phyloP scores from a whole-genome alignment of 805 yeast species.

The Candida odintsovae region DNA sequence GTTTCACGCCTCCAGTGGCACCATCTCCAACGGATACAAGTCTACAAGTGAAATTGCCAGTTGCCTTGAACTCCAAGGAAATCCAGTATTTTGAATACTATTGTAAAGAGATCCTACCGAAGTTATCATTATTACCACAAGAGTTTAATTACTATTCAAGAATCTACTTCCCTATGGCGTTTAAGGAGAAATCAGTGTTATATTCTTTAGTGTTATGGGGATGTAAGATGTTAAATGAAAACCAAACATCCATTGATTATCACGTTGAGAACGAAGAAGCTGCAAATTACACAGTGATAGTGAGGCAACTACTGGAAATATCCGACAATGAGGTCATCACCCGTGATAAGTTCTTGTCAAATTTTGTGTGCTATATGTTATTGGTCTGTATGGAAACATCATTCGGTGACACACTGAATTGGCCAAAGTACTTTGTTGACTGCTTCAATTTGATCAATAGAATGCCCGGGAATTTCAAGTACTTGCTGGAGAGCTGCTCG shows the following conservation, averaged over 20 bases:
- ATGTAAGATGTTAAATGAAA: conserved; percentile 23
- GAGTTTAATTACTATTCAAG: conserved; percentile 39
- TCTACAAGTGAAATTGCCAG: conserved; percentile 23
- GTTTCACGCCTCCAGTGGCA: conserved; percentile 2
- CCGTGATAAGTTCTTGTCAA: conserved; percentile 12
- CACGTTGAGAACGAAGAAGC: conserved; percentile 15
- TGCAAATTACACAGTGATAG: conserved; percentile 3
- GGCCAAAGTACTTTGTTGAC: conserved; percentile 17
- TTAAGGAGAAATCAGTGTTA: conserved; percentile 35
- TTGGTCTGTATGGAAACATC: conserved; percentile 19
- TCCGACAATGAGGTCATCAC: conserved; percentile 14
- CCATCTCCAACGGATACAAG: conserved; percentile 8
- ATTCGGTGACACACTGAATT: conserved; percentile 19
- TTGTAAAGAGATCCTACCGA: conserved; percentile 35
- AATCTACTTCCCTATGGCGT: conserved; percentile 41
- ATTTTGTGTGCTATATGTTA: conserved; percentile 16
- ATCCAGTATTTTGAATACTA: conserved; percentile 37
- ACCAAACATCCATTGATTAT: conserved; percentile 6
- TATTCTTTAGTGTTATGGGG: conserved; percentile 51
- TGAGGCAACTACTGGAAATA: not conserved
- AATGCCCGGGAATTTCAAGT: conserved; percentile 18
- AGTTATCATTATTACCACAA: conserved; percentile 35
- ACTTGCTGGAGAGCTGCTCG: conserved; percentile 8
- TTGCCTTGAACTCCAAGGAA: conserved; percentile 32
- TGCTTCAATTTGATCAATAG: conserved; percentile 14